Percentiles rank a stretch among this genome's conserved stretches.
phyloP scores from a whole-genome alignment of 2,329 filamentous ascomycete species.

The Talaromyces sp. region DNA sequence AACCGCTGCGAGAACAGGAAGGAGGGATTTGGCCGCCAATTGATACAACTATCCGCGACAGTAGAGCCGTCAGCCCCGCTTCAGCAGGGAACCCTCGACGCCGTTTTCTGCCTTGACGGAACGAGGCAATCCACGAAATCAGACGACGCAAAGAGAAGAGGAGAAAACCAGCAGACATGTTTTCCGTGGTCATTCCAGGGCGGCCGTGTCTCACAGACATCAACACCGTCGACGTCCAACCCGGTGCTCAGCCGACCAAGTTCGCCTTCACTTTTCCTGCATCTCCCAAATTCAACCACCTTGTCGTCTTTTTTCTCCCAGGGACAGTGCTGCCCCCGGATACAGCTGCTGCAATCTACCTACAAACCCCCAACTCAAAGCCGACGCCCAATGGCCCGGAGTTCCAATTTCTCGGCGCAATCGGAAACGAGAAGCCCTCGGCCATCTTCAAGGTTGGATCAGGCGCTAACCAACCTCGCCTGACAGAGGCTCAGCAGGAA shows the following conservation, averaged over 20 bases:
- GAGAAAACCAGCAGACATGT: constrained; percentile 39
- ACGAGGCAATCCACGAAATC: background rate
- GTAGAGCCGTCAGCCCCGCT: background rate
- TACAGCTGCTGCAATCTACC: constrained; percentile 85
- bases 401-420: constrained; percentile 82
- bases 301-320: constrained; percentile 86
- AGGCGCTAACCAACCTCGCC: constrained; percentile 13
- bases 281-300: constrained; percentile 59
- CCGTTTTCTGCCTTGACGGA: background rate
- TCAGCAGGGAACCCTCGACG: background rate
- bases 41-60: background rate
- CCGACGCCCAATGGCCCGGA: constrained; percentile 40
- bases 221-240: constrained; percentile 45
- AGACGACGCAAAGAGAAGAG: background rate
- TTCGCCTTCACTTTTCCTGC: constrained; percentile 66
- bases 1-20: background rate
- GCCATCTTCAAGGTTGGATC: constrained; percentile 76
- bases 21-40: background rate
- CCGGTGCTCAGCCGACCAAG: constrained; percentile 55
- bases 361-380: constrained; percentile 58
- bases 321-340: constrained; percentile 66
- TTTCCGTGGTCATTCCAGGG: constrained; percentile 58
- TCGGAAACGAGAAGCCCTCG: constrained; percentile 85
- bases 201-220: constrained; percentile 58
- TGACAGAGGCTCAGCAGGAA: constrained; percentile 32